These are phyloP conservation scores for Niveomyces coronatus DNA, from an alignment of 2,329 filamentous ascomycete genomes.

Conservation along the genomic window DNA sequence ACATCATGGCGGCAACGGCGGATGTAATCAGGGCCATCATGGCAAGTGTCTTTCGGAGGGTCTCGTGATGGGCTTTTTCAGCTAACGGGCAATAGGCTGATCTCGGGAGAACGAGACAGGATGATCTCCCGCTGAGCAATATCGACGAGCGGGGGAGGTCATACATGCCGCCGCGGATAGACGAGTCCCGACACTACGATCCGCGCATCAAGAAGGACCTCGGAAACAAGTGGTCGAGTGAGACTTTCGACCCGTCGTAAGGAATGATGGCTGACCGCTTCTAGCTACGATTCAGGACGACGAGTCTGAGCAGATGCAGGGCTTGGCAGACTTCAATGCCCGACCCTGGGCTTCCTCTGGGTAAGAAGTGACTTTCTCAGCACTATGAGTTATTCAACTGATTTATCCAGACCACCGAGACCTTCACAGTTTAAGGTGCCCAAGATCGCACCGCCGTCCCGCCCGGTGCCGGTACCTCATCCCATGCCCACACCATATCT, in stretches of 20 bases:
- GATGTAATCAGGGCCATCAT: neutral
- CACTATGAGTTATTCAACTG: too few relatives aligned
- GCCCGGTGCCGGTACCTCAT: too few relatives aligned
- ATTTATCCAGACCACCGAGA: neutral
- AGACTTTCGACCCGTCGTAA: neutral
- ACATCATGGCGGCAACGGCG: neutral
- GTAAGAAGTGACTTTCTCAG: too few relatives aligned
- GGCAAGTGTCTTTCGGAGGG: neutral
- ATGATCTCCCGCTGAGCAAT: slow-evolving; percentile 6
- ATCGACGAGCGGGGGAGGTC: neutral
- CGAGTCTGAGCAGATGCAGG: slow-evolving; percentile 6
- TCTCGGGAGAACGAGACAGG: slow-evolving; percentile 1
- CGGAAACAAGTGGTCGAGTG: slow-evolving; percentile 1
- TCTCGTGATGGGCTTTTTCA: neutral
- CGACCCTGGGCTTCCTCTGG: slow-evolving; percentile 5
- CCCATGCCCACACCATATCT: too few relatives aligned
- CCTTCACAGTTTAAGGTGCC: neutral
- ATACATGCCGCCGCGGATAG: neutral
- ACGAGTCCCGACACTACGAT: neutral
- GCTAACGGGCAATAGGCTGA: neutral
- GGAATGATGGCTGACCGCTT: too few relatives aligned
- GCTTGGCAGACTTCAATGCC: slow-evolving; percentile 1
- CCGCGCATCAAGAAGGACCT: neutral
- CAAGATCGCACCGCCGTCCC: neutral
- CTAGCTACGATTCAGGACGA: slow-evolving; percentile 3